Evolutionary conservation across 2,329 filamentous ascomycete species (phyloP), one percentile per base, ranked within the genome.

Genomic region (Xylaria polymorpha): DNA sequence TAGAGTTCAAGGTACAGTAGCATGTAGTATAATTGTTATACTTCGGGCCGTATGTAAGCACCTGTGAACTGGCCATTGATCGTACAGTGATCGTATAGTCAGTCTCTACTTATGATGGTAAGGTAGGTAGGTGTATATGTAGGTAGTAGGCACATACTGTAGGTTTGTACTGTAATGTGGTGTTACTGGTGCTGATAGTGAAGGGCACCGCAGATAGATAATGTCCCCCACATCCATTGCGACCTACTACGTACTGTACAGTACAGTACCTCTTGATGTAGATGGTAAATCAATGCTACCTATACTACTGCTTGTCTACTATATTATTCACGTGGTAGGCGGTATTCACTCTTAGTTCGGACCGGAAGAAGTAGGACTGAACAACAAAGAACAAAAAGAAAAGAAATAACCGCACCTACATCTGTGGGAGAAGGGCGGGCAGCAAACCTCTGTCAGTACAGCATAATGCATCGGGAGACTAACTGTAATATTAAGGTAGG

Each of bases 21-120:
- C 3, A 29, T 53, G 25, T n/a, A 32, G 14, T 59, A 25, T 15
- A 32, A 35, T 41, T 62, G 43, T 53, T 20, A 59, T 55, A 63
- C 59, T 10, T 44, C 53, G 51, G 60, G n/a, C 37, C 32, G 50
- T 57, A 57, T 59, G 48, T 50, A 51, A 66, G 32, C 41, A 32
- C 50, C 50, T 50, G 35, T 37, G 22, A 63, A 53, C 60, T 29
- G 39, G 44, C 39, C 22, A 67, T 55, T 46, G 43, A 48, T 59
- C n/a, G 9, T 15, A 14, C 46, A 46, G n/a, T 18, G 43, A 46
- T 14, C 22, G n/a, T 50, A 29, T 20, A 29, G 22, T 14, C 18
- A n/a, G 18, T 46, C 43, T 50, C 46, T 50, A 44, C 12, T 15
- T n/a, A 29, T 20, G 46, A 50, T 4, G 46, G 8, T 12, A 46